Evolutionary conservation across 345 rosid genomes (phyloP), one percentile per base, ranked within the genome.

Genomic region (Citrus maxima): DNA sequence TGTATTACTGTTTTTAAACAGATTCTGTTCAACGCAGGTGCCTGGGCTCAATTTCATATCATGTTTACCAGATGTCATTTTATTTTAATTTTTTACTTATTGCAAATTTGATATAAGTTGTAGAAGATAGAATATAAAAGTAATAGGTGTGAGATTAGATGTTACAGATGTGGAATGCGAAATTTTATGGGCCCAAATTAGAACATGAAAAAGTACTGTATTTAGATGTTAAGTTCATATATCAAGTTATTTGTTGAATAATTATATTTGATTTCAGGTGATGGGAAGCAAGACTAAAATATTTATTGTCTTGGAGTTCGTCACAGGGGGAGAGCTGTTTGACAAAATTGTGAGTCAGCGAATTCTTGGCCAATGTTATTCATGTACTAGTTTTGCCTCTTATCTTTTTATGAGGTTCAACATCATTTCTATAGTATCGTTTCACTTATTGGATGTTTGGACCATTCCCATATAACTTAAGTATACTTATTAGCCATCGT

Each of bases 261-360:
- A n/a, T 75, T 38, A 78, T 55, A 10, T 68, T 58, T 75, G 49
- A 35, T 78, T 82, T 82, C 83, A 88, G 94, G 94, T 90, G 51
- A 89, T 90, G 94, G 94, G 90, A 37, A 90, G 93, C 86, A 92
- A 85, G 89, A 86, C 93, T 27, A 92, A 90, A 79, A 90, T 92
- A 82, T 92, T 86, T 73, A 89, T 92, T 49, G 80, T 92, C 67
- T 82, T 92, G 83, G 97, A 92, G 89, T 92, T 88, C 67, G 85
- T 86, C 64, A 92, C 94, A 0, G 97, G 97, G 30, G 97, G 97
- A 88, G 97, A 92, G 73, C 90, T 92, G 67, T 92, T 92, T 79
- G 94, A 92, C 84, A 92, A 92, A 82, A 89, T 92, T 83, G 97
- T 92, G 77, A 87, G 96, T 88, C 56, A 12, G 3, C 46, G 63